Evolutionary conservation across 495 filamentous ascomycete genomes (phyloP).

Genomic region (Bryoglossum gracile): DNA sequence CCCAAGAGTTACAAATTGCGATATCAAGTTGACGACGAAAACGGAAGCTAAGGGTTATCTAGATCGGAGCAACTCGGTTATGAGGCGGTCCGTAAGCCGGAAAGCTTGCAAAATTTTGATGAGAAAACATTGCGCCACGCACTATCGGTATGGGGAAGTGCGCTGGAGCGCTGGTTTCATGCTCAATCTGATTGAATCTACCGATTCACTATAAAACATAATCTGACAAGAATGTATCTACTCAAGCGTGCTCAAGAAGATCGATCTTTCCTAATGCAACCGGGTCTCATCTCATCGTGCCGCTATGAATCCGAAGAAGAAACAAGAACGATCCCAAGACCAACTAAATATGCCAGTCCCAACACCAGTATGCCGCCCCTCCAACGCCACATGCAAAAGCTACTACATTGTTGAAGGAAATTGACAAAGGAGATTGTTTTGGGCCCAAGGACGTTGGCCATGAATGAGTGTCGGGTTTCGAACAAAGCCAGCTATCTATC

Average conservation of each 20-base stretch:
- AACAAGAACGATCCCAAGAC: not conserved
- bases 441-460: not conserved
- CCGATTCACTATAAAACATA: constrained; percentile 20
- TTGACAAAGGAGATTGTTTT: constrained; percentile 11
- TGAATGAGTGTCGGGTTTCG: constrained; percentile 5
- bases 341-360: constrained; percentile 5
- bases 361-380: constrained; percentile 6
- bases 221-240: constrained; percentile 17
- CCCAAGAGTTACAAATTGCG: no score
- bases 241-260: constrained; percentile 21
- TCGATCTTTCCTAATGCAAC: constrained; percentile 9
- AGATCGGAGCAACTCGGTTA: no score
- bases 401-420: constrained; percentile 13
- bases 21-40: no score
- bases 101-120: no score
- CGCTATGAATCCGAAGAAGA: constrained; percentile 3
- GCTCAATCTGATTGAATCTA: no score
- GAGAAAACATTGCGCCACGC: no score
- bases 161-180: no score
- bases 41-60: no score
- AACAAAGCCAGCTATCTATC: constrained; percentile 17
- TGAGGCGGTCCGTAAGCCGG: no score
- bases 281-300: constrained; percentile 14
- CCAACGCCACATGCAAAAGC: constrained; percentile 15
- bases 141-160: no score